These are phyloP conservation scores for Stylosanthes scabra DNA, from an alignment of 331 rosid genomes.

Conservation along the genomic window DNA sequence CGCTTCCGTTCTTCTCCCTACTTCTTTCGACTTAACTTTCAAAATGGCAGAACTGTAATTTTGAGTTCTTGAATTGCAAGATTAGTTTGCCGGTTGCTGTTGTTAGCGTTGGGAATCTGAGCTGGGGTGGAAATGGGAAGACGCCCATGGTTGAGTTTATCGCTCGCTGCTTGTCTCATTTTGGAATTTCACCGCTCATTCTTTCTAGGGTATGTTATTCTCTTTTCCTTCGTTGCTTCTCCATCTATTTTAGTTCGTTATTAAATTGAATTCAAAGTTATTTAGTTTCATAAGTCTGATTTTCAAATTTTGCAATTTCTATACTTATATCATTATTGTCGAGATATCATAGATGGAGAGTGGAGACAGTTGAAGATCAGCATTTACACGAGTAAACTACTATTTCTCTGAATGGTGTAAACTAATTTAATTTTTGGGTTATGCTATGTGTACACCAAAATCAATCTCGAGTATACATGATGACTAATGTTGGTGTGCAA, in stretches of 20 bases:
- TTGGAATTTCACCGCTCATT: slow-evolving; percentile 76
- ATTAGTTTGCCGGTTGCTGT: slow-evolving; percentile 79
- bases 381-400: too few species aligned
- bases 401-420: too few species aligned
- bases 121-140: slow-evolving; percentile 98
- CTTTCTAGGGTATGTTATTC: slow-evolving; percentile 71
- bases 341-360: not conserved
- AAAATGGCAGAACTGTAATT: not conserved
- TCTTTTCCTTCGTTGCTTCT: not conserved
- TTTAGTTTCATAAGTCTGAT: too few species aligned
- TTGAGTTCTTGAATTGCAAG: slow-evolving; percentile 35
- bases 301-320: not conserved
- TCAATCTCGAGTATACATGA: too few species aligned
- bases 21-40: not conserved
- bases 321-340: not conserved
- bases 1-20: not conserved
- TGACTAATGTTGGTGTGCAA: too few species aligned
- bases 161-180: slow-evolving; percentile 62
- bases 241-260: not conserved
- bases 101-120: slow-evolving; percentile 90
- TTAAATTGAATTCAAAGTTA: too few species aligned
- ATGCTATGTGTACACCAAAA: too few species aligned
- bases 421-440: too few species aligned
- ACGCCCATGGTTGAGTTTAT: slow-evolving; percentile 97
- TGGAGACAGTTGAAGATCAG: too few species aligned